Conservation (phyloP, 83 land plant species). For the Picea engelmannii region DNA sequence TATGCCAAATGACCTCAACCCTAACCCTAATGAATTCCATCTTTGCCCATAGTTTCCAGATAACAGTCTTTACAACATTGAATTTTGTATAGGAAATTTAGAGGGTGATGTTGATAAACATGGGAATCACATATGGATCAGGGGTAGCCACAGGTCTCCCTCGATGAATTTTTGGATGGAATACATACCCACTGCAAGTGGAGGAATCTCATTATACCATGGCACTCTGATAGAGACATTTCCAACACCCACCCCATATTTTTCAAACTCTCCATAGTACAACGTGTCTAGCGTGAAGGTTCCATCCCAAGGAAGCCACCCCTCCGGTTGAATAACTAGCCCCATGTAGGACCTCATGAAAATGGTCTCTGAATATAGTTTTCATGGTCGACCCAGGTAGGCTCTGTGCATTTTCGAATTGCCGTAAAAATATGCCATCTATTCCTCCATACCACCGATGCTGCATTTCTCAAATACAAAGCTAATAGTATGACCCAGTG, state of each 20-base stretch:
- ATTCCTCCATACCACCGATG: slow-evolving; percentile 35
- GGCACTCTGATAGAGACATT: slow-evolving; percentile 21
- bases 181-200: background rate
- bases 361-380: slow-evolving; percentile 57
- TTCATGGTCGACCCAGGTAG: slow-evolving; percentile 80
- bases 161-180: slow-evolving; percentile 47
- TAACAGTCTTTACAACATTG: too few relatives aligned
- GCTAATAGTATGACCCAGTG: slow-evolving; percentile 61
- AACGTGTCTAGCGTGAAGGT: slow-evolving; percentile 45
- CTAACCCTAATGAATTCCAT: too few relatives aligned
- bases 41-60: too few relatives aligned
- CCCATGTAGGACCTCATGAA: slow-evolving; percentile 25
- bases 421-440: slow-evolving; percentile 15
- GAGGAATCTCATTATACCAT: slow-evolving; percentile 68
- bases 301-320: slow-evolving; percentile 57
- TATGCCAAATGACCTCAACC: too few relatives aligned
- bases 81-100: too few relatives aligned
- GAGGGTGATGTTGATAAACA: too few relatives aligned
- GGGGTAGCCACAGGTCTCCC: slow-evolving; percentile 35
- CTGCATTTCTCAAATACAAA: slow-evolving; percentile 51
- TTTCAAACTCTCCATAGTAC: slow-evolving; percentile 54
- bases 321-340: slow-evolving; percentile 32
- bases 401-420: slow-evolving; percentile 19
- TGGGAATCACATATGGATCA: background rate
- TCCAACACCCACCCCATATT: slow-evolving; percentile 38